Evolutionary conservation across 2,329 filamentous ascomycete genomes (phyloP), one percentile per base, ranked within the genome.

Genomic region (Cordyceps tenuipes): DNA sequence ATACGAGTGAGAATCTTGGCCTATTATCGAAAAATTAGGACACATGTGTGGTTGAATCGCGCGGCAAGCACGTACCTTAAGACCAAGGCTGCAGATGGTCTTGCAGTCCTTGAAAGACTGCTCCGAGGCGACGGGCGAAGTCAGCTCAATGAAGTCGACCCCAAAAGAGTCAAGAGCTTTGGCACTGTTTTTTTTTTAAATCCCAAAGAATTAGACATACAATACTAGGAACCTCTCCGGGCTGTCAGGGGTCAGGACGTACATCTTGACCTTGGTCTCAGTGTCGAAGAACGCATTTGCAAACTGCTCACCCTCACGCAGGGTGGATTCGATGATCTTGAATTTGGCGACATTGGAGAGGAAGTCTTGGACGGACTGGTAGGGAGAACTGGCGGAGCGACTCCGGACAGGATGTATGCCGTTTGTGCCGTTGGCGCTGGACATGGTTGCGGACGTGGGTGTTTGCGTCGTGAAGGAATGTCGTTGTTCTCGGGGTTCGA

Each of bases 61-160:
- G 13, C 3, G 6, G 21, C 13, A 5, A 26, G 26, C 21, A 46
- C 46, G 12, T 19, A 84, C 83, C 87, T 91, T 92, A 74, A 97
- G 84, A 64, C 91, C 91, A 58, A 97, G 88, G 82, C 92, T 91
- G 88, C 90, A 95, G 71, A 97, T 96, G 61, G 87, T 86, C 77
- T 94, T 88, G 75, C 91, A 96, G 77, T 97, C 93, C 69, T 79
- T 76, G 72, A 87, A 84, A 58, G 90, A 95, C 77, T 96, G 90
- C 77, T 91, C 87, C 15, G 88, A 92, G 58, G 91, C 88, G 64
- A 87, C 90, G 44, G 92, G 92, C 63, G 82, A 89, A 62, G 92
- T 97, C 68, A 97, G 80, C 76, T 96, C 91, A 68, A 95, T 93
- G 77, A 92, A 96, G 77, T 96, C 91, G 61, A 92, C 90, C 69